Conservation (phyloP, 805 yeast genomes). For the Kodamaea nitidulidarum region DNA sequence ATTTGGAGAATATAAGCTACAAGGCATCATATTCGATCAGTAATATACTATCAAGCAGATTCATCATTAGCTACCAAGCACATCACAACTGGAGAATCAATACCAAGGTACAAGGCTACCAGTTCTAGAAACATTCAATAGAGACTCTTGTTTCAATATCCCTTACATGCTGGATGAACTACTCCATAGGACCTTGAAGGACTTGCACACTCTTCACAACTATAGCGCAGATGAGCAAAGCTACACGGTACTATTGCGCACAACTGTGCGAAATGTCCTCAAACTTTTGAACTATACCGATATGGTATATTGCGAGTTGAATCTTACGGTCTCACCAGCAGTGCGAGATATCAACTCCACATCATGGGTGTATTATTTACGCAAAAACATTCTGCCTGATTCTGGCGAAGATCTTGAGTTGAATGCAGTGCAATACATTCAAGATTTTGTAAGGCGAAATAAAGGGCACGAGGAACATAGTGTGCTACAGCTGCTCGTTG, state of each 20-base stretch:
- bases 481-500: constrained; percentile 7
- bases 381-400: neutral
- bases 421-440: constrained; percentile 7
- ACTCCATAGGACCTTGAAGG: constrained; percentile 17
- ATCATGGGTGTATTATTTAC: constrained; percentile 8
- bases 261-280: constrained; percentile 14
- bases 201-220: constrained; percentile 16
- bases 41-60: no score
- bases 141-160: no score
- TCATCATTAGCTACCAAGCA: no score
- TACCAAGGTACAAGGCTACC: no score
- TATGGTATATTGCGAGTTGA: constrained; percentile 11
- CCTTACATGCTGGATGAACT: constrained; percentile 13
- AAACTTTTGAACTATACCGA: constrained; percentile 16
- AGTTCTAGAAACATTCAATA: no score
- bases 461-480: neutral
- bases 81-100: no score
- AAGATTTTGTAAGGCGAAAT: constrained; percentile 2
- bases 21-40: no score
- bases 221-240: constrained; percentile 6
- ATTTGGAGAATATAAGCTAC: no score
- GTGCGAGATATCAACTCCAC: neutral
- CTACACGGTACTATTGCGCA: constrained; percentile 14
- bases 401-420: neutral
- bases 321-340: constrained; percentile 8